Percentiles rank a stretch among this genome's conserved stretches.
These are phyloP conservation scores for Hypericum perforatum DNA, from an alignment of 345 rosid genomes.

Conservation along the genomic window DNA sequence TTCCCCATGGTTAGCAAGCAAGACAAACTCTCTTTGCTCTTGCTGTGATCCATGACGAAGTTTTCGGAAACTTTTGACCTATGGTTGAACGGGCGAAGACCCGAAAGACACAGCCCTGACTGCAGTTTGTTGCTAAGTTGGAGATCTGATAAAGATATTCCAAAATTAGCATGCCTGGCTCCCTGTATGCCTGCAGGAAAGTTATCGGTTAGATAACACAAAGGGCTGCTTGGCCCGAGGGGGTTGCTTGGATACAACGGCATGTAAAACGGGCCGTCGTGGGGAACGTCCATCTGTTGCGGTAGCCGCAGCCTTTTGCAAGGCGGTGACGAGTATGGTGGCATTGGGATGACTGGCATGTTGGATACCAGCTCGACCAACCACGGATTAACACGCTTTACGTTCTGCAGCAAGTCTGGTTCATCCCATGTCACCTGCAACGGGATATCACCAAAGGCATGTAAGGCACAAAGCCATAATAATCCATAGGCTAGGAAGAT, in stretches of 20 bases:
- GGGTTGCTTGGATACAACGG: constrained; percentile 18
- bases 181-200: constrained; percentile 36
- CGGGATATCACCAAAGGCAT: neutral
- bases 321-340: neutral
- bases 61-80: constrained; percentile 19
- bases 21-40: constrained; percentile 24
- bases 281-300: constrained; percentile 18
- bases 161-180: constrained; percentile 33
- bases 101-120: constrained; percentile 15
- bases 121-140: constrained; percentile 19
- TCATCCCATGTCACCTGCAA: constrained; percentile 8
- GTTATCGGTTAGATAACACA: constrained; percentile 16
- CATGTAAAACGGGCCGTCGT: constrained; percentile 32
- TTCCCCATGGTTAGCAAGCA: constrained; percentile 40
- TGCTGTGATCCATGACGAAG: constrained; percentile 23
- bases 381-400: constrained; percentile 6
- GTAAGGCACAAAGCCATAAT: neutral
- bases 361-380: neutral
- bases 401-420: constrained; percentile 7
- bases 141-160: constrained; percentile 20
- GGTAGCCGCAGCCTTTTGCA: neutral
- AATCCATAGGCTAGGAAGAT: too few relatives aligned
- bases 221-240: constrained; percentile 17
- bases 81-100: constrained; percentile 25
- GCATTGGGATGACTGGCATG: neutral